phyloP scores from a whole-genome alignment of 73 alveolate genomes.

The Paramecium octaurelia region DNA sequence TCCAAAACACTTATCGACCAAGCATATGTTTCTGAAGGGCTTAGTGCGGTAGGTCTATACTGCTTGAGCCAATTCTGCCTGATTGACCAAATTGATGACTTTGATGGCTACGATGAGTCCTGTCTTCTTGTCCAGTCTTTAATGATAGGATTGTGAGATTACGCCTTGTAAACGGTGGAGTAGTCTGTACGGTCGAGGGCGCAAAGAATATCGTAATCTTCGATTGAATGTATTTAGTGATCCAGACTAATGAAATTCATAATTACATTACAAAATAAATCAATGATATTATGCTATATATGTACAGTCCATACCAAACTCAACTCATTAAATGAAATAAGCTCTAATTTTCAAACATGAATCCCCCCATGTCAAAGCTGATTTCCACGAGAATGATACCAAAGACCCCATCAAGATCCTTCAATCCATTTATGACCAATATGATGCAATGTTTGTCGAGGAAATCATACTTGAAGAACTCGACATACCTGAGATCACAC shows the following conservation, averaged over 20 bases:
- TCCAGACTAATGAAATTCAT: constrained; percentile 45
- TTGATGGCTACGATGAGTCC: constrained; percentile 36
- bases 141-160: neutral
- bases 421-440: neutral
- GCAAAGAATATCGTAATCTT: constrained; percentile 25
- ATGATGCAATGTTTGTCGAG: neutral
- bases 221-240: constrained; percentile 25
- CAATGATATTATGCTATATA: neutral
- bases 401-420: neutral
- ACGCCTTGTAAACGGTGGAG: constrained; percentile 37
- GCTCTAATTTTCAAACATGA: constrained; percentile 7
- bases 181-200: constrained; percentile 5
- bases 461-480: constrained; percentile 26
- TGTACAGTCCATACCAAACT: neutral
- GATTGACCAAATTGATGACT: constrained; percentile 47
- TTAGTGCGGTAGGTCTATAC: neutral
- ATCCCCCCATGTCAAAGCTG: neutral
- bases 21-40: constrained; percentile 17
- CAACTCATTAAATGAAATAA: neutral
- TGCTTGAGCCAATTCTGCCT: neutral
- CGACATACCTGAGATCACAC: neutral
- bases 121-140: neutral
- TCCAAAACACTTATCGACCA: constrained; percentile 30
- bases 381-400: neutral
- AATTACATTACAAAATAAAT: neutral